Base-by-base conservation (phyloP, 1,284 basidiomycete species). In the Microbotryum scabiosae region DNA sequence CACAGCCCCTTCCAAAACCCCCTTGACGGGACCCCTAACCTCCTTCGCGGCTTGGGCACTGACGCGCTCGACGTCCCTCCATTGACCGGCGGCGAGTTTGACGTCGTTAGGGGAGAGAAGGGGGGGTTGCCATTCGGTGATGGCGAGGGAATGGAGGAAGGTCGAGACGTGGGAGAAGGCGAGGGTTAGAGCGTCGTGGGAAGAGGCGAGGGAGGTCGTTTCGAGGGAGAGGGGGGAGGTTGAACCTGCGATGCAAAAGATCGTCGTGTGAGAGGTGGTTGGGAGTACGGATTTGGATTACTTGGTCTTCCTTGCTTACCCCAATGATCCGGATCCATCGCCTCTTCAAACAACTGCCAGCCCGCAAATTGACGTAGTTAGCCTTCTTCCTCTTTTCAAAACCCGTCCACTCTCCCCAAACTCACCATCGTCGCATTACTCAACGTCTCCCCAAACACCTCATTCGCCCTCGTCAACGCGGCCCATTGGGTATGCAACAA, bases 281-380 rank as follows among this genome's bases (percentile, higher is more conserved):
- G 30, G 30, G 30, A 32, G 5, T 10, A 32, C 30, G 5, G 5
- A 5, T 32, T 32, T 32, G 10, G 10, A 32, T 10, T 32, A n/a
- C 30, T 32, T 5, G 30, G 5, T 32, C 30, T 32, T 10, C 10
- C 30, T 32, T 10, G 30, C 53, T 20, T n/a, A 55, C 54, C 36
- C 54, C 54, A 55, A 3, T 23, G 14, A n/a, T 55, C 54, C 28
- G 54, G 54, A 32, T 55, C 45, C 54, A 55, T 55, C 45, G 44
- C 54, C 44, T 55, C 45, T 20, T 55, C 54, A 8, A 55, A 28
- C 44, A 41, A 41, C 36, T 41, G 12, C 16, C 5, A 41, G 4
- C 4, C 14, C 5, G 36, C 36, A 12, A 18, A 4, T 41, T 41
- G 2, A 3, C 1, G 5, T 16, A 18, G 14, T 41, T 6, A 18